Conservation (phyloP, 805 yeast genomes). For the Cyberlindnera subsufficiens region DNA sequence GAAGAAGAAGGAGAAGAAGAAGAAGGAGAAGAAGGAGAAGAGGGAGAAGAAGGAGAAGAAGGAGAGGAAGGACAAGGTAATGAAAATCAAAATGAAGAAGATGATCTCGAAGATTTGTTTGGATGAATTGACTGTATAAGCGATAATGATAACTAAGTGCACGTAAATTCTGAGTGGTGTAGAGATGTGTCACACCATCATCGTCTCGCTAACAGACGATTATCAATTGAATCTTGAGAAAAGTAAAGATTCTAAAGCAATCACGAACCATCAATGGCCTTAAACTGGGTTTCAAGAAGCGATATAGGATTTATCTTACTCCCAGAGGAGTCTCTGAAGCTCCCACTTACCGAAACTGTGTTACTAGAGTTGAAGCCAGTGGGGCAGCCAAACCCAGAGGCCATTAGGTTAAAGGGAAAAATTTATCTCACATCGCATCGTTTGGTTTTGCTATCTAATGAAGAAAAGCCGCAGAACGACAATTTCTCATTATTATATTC, state of each 20-base stretch:
- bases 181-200: slow-evolving; percentile 20
- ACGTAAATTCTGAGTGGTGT: slow-evolving; percentile 12
- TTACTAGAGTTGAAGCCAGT: slow-evolving; percentile 12
- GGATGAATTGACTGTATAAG: slow-evolving; percentile 9
- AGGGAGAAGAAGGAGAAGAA: slow-evolving; percentile 1
- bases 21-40: slow-evolving; percentile 8
- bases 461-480: slow-evolving; percentile 9
- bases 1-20: slow-evolving; percentile 9
- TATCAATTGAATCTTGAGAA: too few species aligned
- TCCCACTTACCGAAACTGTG: slow-evolving; percentile 13
- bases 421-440: slow-evolving; percentile 37
- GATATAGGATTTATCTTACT: slow-evolving; percentile 17
- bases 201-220: too few species aligned
- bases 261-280: slow-evolving; percentile 19
- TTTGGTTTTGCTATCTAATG: slow-evolving; percentile 27
- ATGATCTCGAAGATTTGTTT: slow-evolving; percentile 27
- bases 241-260: background rate
- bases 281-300: slow-evolving; percentile 25
- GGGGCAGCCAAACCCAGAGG: slow-evolving; percentile 20
- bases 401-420: slow-evolving; percentile 26
- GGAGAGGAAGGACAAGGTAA: too few species aligned
- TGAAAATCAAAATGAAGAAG: slow-evolving; percentile 14
- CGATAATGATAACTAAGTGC: background rate
- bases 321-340: slow-evolving; percentile 19
- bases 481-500: slow-evolving; percentile 34